Base-by-base conservation (phyloP, 331 rosid genomes). In the Rosa hybrid region DNA sequence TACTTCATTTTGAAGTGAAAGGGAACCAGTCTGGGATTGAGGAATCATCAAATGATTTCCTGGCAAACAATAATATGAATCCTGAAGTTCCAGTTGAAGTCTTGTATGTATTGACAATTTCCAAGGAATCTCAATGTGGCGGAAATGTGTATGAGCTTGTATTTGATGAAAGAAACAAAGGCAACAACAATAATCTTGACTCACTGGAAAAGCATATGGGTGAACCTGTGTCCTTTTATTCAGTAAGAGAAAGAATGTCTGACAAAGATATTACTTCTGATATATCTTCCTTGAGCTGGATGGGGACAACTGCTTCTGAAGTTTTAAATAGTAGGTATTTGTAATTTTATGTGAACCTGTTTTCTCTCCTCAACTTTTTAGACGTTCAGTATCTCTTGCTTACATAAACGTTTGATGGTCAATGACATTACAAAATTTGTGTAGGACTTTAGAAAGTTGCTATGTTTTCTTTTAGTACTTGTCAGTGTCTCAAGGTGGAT, bases 261-360 rank as follows among this genome's bases (percentile, higher is more conserved):
- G 89, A 81, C 72, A 85, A 83, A 74, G 83, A 68, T 17, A 34
- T 81, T 67, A 80, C 62, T 84, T 84, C 91, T 82, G 89, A 92
- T 88, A 68, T 88, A 86, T 87, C 94, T 83, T 86, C 86, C 76
- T 90, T 95, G 81, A 89, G 89, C 81, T 92, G 94, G 97, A 89
- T 88, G 92, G 93, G 88, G 78, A 85, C 84, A 76, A 48, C 89
- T 84, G 88, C 89, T 74, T 90, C 92, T 79, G 97, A 92, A 80
- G 86, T 95, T 78, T 84, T 86, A 50, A 83, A 87, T 78, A 90
- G 98, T 95, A 92, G 59, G 98, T 92, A 78, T 82, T 84, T 72
- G 74, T 56, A 49, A 39, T 45, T 34, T 62, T 44, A 70, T 60
- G 27, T 56, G 76, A 41, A 83, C 73, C 77, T 74, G 65, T 73